These are phyloP conservation scores for Rickenella mellea DNA, from an alignment of 768 basidiomycete species.

Conservation along the genomic window DNA sequence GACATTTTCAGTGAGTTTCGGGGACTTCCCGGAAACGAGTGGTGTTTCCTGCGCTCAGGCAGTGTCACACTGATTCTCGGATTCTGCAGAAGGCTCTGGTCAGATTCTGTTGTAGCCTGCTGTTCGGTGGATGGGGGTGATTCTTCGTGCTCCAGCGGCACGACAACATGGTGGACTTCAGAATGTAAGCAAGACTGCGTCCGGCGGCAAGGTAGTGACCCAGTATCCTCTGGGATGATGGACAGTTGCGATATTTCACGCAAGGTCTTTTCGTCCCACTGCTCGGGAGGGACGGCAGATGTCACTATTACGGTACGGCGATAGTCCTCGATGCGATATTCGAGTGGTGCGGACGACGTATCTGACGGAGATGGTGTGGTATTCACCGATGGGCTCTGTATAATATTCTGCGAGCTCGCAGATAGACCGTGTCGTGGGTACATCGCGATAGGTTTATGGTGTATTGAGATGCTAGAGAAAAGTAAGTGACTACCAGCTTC, in stretches of 20 bases:
- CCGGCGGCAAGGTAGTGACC: no score
- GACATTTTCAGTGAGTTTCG: slow-evolving; percentile 3
- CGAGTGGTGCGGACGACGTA: no score
- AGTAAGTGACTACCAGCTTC: background rate
- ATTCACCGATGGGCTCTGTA: no score
- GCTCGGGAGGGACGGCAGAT: background rate
- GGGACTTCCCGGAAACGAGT: background rate
- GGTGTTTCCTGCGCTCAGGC: background rate
- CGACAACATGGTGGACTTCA: slow-evolving; percentile 7
- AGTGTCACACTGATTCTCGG: no score
- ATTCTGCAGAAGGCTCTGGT: background rate
- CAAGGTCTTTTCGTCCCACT: background rate
- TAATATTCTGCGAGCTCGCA: background rate
- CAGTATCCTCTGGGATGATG: background rate
- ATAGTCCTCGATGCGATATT: background rate
- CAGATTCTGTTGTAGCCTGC: background rate
- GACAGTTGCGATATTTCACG: background rate
- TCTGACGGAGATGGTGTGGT: no score
- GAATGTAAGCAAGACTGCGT: no score
- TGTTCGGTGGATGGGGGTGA: background rate
- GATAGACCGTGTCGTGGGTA: background rate
- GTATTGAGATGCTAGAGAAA: background rate
- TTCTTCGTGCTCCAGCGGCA: slow-evolving; percentile 10
- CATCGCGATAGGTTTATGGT: background rate
- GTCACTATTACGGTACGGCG: background rate